Percentiles rank a stretch among this genome's conserved stretches.
phyloP scores from a whole-genome alignment of 306 rosid genomes.

The Trifolium pratense region DNA sequence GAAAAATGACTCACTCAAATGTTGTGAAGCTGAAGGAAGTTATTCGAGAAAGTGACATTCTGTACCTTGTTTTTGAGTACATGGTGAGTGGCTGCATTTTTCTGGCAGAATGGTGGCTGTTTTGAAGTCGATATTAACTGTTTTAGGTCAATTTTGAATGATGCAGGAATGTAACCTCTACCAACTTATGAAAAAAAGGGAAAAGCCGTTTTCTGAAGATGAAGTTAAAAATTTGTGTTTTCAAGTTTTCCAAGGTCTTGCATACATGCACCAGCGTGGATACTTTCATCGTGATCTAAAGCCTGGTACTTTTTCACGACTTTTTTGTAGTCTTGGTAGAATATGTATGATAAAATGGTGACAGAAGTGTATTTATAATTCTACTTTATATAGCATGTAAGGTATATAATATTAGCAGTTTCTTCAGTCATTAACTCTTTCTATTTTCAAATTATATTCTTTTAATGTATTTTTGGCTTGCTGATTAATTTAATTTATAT shows the following conservation, averaged over 20 bases:
- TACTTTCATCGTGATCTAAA: constrained; percentile 97
- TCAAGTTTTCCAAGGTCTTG: constrained; percentile 97
- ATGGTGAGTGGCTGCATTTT: constrained; percentile 64
- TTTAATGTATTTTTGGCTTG: constrained; percentile 2
- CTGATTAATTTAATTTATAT: constrained; percentile 18
- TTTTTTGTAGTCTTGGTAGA: constrained; percentile 30
- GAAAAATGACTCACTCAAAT: constrained; percentile 87
- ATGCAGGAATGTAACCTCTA: constrained; percentile 82
- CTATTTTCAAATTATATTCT: background rate
- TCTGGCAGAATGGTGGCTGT: background rate
- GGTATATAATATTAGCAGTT: constrained; percentile 10
- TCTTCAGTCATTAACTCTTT: background rate
- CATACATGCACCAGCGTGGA: constrained; percentile 99
- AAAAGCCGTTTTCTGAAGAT: constrained; percentile 78
- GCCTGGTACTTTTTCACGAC: constrained; percentile 67
- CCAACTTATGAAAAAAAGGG: constrained; percentile 90
- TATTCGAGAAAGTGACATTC: constrained; percentile 81
- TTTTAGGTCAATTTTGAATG: constrained; percentile 24
- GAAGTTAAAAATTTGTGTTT: constrained; percentile 91
- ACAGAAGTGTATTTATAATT: background rate
- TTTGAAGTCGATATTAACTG: constrained; percentile 17
- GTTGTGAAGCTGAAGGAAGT: constrained; percentile 96
- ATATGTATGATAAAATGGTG: constrained; percentile 11
- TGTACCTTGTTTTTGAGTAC: constrained; percentile 90
- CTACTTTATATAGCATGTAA: background rate